phyloP scores from a whole-genome alignment of 148 eudicot species.

The Gaultheria prostrata region DNA sequence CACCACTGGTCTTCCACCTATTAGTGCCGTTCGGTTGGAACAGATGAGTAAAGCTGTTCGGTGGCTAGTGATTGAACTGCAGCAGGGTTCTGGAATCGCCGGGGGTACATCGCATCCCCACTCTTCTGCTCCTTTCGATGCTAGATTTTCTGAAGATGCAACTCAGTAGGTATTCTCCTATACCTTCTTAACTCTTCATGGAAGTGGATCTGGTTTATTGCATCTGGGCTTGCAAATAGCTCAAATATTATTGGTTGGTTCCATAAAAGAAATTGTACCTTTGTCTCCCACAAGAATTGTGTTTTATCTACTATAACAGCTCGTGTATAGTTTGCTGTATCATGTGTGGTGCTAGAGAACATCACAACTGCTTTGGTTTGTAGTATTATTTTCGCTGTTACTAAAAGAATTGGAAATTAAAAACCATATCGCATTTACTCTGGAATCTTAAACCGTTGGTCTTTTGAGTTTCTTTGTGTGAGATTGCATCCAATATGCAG shows the following conservation, averaged over 20 bases:
- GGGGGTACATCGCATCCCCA: slow-evolving; percentile 42
- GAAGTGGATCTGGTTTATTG: neutral
- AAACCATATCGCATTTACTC: neutral
- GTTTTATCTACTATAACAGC: neutral
- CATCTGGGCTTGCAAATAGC: neutral
- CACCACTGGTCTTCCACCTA: slow-evolving; percentile 67
- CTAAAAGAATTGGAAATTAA: neutral
- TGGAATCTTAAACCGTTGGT: neutral
- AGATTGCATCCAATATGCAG: neutral
- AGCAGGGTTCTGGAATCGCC: slow-evolving; percentile 66
- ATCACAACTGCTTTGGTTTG: neutral
- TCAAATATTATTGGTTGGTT: neutral
- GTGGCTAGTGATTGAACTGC: slow-evolving; percentile 88
- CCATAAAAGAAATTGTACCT: no score
- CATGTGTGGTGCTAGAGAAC: neutral
- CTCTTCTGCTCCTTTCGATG: slow-evolving; percentile 67
- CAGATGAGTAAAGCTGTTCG: slow-evolving; percentile 98
- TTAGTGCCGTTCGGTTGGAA: slow-evolving; percentile 89
- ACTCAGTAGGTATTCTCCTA: slow-evolving; percentile 48
- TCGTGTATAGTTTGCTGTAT: neutral
- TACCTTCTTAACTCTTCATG: neutral
- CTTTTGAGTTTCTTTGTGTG: neutral
- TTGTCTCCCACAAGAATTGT: no score
- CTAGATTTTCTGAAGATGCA: slow-evolving; percentile 78
- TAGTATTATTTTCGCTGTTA: neutral